Evolutionary conservation across 371 early-diverging fungal species (phyloP), one percentile per base, ranked within the genome.

Genomic region (Syncephalastrum racemosum): DNA sequence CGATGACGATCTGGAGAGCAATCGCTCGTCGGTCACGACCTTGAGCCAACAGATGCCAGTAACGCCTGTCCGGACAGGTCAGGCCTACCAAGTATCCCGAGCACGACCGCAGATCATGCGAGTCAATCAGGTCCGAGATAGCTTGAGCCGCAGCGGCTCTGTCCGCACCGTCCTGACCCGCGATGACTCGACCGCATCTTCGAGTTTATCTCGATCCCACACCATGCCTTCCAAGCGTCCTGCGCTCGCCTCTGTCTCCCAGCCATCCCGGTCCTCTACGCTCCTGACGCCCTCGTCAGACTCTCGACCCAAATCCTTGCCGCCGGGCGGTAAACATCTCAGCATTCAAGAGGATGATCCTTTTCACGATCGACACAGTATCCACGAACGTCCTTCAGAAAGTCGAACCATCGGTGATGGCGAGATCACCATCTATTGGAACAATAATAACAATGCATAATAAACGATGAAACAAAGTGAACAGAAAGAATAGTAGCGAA

Each of bases 371-470:
- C 67, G 66, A 60, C 60, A 67, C 57, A 59, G 62, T 52, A n/a
- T 8, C 18, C 12, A 13, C 13, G 31, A 52, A 15, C 51, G 41
- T 19, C 51, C 18, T 51, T 51, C 51, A 40, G 46, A 46, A 25
- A 54, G 46, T 31, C 25, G 46, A 25, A 45, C 24, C n/a, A 18
- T 63, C 23, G 76, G 70, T 7, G 77, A 76, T 58, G 77, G 77
- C 18, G 77, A 76, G 50, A 76, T 76, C 16, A 76, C 77, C 4
- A 70, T 76, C 27, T 68, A 70, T 50, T 76, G 76, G 76, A 69
- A 62, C 25, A 39, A 31, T 31, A 31, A 31, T 31, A 31, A 31
- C 36, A 31, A 31, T 31, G 36, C 36, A 31, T 31, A 31, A 31
- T 31, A 31, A 31, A 31, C 36, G 36, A 31, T 31, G 36, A 31